A percentile compares a stretch with the other conserved stretches of the same genome.
phyloP scores from a whole-genome alignment of 2,329 filamentous ascomycete genomes.

The Mycocentrospora acerina region DNA sequence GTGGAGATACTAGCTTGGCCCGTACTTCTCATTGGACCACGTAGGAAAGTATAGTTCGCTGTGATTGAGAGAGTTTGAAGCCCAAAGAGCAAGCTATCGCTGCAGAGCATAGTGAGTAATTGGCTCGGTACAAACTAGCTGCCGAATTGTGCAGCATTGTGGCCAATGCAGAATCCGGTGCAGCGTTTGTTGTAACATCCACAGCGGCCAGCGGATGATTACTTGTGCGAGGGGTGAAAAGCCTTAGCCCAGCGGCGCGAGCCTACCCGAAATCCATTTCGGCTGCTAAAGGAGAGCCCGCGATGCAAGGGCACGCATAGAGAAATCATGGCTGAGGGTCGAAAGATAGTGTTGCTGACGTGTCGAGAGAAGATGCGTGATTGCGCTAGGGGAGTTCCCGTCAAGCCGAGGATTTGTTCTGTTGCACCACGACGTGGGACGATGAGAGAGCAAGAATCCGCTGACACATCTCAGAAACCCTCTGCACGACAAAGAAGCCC shows the following conservation, averaged over 20 bases:
- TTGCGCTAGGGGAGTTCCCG: conserved; percentile 15
- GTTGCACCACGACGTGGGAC: conserved; percentile 30
- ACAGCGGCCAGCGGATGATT: conserved; percentile 22
- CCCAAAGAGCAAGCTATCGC: conserved; percentile 30
- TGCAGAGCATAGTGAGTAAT: conserved; percentile 22
- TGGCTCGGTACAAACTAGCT: conserved; percentile 28
- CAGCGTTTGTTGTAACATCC: conserved; percentile 25
- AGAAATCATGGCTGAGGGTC: conserved; percentile 19
- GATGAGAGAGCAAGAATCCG: conserved; percentile 12
- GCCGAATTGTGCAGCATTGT: conserved; percentile 23
- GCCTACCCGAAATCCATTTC: conserved; percentile 16
- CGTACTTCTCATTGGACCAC: conserved; percentile 39
- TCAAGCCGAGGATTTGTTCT: conserved; percentile 22
- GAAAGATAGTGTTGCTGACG: conserved; percentile 17
- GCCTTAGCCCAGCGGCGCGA: conserved; percentile 19
- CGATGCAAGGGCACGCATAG: conserved; percentile 31
- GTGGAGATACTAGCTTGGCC: conserved; percentile 27
- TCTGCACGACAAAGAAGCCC: conserved; percentile 16
- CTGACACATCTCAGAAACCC: conserved; percentile 13
- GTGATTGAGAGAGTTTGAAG: conserved; percentile 29
- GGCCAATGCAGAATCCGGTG: conserved; percentile 25
- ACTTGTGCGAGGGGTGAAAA: conserved; percentile 24
- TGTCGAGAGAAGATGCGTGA: conserved; percentile 31
- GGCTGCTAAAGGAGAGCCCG: conserved; percentile 24
- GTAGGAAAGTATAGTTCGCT: conserved; percentile 32